phyloP scores from a whole-genome alignment of 2,329 filamentous ascomycete genomes.

The Coniella vitis region DNA sequence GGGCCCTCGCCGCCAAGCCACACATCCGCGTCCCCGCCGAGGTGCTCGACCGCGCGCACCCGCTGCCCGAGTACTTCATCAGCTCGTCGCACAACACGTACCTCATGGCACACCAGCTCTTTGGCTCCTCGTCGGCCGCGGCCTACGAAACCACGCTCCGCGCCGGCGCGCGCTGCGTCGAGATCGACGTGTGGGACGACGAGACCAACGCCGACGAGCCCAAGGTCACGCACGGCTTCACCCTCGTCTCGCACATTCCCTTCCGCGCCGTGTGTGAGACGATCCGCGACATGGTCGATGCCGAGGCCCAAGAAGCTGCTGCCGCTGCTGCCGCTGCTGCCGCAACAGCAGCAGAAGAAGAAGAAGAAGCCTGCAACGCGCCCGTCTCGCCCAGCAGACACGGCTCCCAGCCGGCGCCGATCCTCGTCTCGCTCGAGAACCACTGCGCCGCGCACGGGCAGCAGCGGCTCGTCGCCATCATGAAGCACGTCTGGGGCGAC shows the following conservation, averaged over 20 bases:
- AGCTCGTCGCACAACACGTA: slow-evolving; percentile 71
- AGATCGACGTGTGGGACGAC: slow-evolving; percentile 69
- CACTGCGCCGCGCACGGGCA: slow-evolving; percentile 57
- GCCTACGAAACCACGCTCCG: slow-evolving; percentile 58
- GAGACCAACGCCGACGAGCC: slow-evolving; percentile 54
- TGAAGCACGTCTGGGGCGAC: slow-evolving; percentile 56
- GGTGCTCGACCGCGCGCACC: slow-evolving; percentile 50
- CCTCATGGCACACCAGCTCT: slow-evolving; percentile 62
- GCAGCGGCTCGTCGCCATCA: slow-evolving; percentile 54
- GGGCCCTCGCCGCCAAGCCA: slow-evolving; percentile 46
- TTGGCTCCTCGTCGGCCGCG: slow-evolving; percentile 52
- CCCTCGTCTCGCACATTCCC: slow-evolving; percentile 57
- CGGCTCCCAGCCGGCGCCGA: slow-evolving; percentile 43
- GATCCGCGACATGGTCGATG: slow-evolving; percentile 55
- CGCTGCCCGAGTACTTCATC: slow-evolving; percentile 64
- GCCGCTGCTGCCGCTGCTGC: background rate
- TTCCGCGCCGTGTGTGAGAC: slow-evolving; percentile 61
- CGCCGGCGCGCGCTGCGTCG: slow-evolving; percentile 61
- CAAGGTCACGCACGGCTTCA: slow-evolving; percentile 66
- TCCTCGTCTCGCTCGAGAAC: slow-evolving; percentile 61
- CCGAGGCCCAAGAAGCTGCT: slow-evolving; percentile 40
- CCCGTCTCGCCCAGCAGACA: slow-evolving; percentile 4
- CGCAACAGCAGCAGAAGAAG: background rate
- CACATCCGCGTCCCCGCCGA: slow-evolving; percentile 50
- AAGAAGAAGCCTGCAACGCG: slow-evolving; percentile 8